phyloP scores from a whole-genome alignment of 352 stramenopile species.

The Pythium chondricola region DNA sequence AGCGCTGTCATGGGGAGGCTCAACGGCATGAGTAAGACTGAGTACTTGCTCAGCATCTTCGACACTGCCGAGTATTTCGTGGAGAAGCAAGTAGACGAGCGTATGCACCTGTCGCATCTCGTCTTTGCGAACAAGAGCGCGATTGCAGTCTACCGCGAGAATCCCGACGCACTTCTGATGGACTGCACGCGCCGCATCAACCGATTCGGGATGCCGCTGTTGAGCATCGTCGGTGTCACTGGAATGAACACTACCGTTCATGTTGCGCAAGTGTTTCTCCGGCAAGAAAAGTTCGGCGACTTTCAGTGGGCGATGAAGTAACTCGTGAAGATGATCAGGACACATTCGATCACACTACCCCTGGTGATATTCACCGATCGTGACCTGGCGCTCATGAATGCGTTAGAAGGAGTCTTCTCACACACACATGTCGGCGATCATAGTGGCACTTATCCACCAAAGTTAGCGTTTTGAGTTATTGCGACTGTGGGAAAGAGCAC shows the following conservation, averaged over 20 bases:
- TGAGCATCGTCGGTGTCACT: conserved; percentile 19
- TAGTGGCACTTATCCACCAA: too few relatives aligned
- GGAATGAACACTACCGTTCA: conserved; percentile 22
- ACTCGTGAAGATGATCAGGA: neutral
- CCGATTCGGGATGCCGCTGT: conserved; percentile 16
- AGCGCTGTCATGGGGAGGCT: neutral
- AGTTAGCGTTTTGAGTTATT: too few relatives aligned
- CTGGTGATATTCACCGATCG: neutral
- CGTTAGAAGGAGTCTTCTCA: neutral
- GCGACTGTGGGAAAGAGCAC: neutral
- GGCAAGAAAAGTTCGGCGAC: neutral
- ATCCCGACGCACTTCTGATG: conserved; percentile 16
- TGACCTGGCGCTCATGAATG: neutral
- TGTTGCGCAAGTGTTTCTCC: conserved; percentile 15
- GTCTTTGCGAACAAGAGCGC: conserved; percentile 9
- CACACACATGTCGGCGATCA: neutral
- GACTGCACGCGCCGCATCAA: conserved; percentile 25
- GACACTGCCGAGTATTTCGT: too few relatives aligned
- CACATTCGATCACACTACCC: neutral
- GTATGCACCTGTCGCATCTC: conserved; percentile 5
- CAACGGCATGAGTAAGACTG: neutral
- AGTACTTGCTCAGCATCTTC: neutral
- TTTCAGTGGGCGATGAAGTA: neutral
- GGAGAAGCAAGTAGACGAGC: too few relatives aligned
- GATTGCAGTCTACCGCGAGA: conserved; percentile 7